Evolutionary conservation across 352 stramenopile species (phyloP), one percentile per base, ranked within the genome.

Genomic region (Phytophthora citrophthora): DNA sequence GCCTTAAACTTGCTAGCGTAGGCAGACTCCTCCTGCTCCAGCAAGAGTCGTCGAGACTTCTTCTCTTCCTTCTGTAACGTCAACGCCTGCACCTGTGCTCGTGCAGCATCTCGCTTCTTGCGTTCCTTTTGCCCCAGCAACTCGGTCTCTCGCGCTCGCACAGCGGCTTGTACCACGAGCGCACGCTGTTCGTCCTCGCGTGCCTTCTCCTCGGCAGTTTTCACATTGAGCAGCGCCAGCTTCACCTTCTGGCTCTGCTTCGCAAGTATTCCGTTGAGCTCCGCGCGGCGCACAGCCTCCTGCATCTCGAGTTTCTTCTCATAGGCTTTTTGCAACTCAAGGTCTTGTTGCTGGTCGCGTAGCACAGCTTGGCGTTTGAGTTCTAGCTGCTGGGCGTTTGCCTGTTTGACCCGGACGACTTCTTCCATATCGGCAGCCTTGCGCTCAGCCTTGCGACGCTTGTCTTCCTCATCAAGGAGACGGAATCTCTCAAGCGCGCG

Each of bases 231-330:
- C 31, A 88, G 64, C 0, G 79, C 79, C 46, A 89, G 58, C 53
- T 85, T 81, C 34, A 88, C 76, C 46, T 77, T 87, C 26, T 72
- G 72, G 34, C 54, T 83, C 52, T 89, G 81, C 50, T 87, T 87
- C 18, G 62, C 61, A 8, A 83, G 41, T 27, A 89, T 76, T 12
- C 72, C 69, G 3, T 78, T 61, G 3, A 90, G 70, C 53, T 87
- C 78, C 15, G 69, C 64, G 18, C 75, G 74, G 0, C 78, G 76
- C 18, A 69, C 74, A 9, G 65, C 60, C 29, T 90, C 81, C 31
- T 88, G 81, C 43, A 61, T 44, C 36, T 72, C 69, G 10, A 90
- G 71, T 52, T 86, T 86, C 36, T 66, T 55, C 50, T 79, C 70
- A 68, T 87, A 88, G 20, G 64, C 70, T 18, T 70, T 66, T 36